Conservation (phyloP, 2,329 filamentous ascomycete species). For the Neonectria punicea region DNA sequence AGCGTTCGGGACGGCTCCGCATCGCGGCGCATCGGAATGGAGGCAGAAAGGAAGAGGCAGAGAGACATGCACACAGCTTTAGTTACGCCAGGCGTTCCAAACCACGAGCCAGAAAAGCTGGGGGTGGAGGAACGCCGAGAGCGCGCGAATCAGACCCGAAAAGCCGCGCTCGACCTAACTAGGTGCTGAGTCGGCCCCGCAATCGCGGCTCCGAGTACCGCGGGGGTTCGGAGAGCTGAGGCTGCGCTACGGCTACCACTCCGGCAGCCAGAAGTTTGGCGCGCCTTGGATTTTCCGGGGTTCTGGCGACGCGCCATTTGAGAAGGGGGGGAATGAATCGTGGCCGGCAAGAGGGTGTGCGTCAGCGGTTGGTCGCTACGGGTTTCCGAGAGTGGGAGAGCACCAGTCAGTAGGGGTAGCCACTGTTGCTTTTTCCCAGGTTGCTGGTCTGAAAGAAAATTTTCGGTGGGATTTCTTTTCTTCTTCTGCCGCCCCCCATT, state of each 20-base stretch:
- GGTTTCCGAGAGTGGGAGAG: neutral
- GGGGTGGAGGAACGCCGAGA: constrained; percentile 1
- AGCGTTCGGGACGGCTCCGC: constrained; percentile 17
- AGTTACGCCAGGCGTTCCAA: neutral
- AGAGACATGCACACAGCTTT: neutral
- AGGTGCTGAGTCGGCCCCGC: constrained; percentile 6
- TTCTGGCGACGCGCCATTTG: neutral
- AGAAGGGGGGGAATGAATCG: neutral
- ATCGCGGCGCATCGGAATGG: constrained; percentile 8
- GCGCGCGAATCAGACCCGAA: neutral
- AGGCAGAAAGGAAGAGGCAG: neutral
- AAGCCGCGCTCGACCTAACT: constrained; percentile 1
- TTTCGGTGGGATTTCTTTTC: neutral
- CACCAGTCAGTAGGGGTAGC: neutral
- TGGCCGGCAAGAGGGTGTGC: neutral
- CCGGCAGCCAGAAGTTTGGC: neutral
- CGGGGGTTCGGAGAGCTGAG: constrained; percentile 10
- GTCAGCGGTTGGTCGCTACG: neutral
- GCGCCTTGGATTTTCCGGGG: constrained; percentile 3
- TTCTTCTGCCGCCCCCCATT: neutral
- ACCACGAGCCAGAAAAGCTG: neutral
- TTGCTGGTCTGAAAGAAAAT: neutral
- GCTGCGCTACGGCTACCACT: neutral
- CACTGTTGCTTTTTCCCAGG: neutral
- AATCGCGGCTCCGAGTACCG: constrained; percentile 21